Percentiles rank a stretch among this genome's conserved stretches.
Evolutionary conservation across 2,329 filamentous ascomycete species (phyloP).

Genomic region (Aureobasidium sp.): DNA sequence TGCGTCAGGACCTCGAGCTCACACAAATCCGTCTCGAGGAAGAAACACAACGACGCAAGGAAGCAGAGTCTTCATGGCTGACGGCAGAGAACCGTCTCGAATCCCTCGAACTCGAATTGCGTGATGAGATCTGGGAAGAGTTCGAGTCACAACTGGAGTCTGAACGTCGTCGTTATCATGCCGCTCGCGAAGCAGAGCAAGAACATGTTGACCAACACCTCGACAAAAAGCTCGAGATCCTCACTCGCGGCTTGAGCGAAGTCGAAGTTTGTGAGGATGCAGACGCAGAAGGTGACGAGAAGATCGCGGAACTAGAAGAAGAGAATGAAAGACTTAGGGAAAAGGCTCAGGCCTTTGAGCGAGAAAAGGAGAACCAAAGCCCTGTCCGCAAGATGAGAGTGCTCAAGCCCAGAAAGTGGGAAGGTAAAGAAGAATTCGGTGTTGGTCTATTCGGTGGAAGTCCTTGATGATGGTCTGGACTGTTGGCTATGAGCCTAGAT

Average conservation of each 20-base stretch:
- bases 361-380: constrained; percentile 32
- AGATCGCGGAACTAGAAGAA: constrained; percentile 35
- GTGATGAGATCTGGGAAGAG: constrained; percentile 81
- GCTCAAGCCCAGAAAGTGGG: constrained; percentile 44
- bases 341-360: constrained; percentile 34
- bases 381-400: constrained; percentile 45
- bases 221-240: constrained; percentile 77
- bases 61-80: constrained; percentile 66
- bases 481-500: not conserved
- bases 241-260: constrained; percentile 50
- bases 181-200: constrained; percentile 64
- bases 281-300: constrained; percentile 22
- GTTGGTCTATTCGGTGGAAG: constrained; percentile 24
- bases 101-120: constrained; percentile 74
- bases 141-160: constrained; percentile 71
- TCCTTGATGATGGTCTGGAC: constrained; percentile 8
- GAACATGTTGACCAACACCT: constrained; percentile 78
- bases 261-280: constrained; percentile 38
- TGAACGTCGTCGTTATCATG: constrained; percentile 77
- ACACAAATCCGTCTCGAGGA: constrained; percentile 62
- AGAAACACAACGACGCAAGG: constrained; percentile 62
- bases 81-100: constrained; percentile 58
- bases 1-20: constrained; percentile 69
- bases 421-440: constrained; percentile 25
- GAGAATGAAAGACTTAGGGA: constrained; percentile 40